Evolutionary conservation across 2,329 filamentous ascomycete genomes (phyloP).

Genomic region (Coniella lustricola): DNA sequence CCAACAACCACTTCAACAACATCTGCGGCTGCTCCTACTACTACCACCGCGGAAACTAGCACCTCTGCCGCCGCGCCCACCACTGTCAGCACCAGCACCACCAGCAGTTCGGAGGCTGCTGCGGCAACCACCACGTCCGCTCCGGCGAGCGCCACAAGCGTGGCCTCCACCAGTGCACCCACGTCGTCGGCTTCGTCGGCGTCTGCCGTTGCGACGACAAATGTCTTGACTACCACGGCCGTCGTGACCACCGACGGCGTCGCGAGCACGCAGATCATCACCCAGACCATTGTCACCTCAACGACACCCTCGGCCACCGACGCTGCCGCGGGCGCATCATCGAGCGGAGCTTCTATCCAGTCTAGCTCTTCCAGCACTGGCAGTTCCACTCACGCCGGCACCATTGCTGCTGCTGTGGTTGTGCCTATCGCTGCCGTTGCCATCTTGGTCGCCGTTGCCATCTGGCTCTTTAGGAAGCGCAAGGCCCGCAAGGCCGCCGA

Average conservation of each 20-base stretch:
- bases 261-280: conserved; percentile 12
- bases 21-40: conserved; percentile 1
- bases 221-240: conserved; percentile 2
- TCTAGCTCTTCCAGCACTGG: conserved; percentile 24
- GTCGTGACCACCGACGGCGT: conserved; percentile 5
- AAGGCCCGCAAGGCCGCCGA: conserved; percentile 79
- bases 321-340: conserved; percentile 3
- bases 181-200: not conserved
- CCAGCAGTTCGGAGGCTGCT: too few species aligned
- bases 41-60: not conserved
- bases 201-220: conserved; percentile 1
- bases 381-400: conserved; percentile 55
- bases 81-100: too few species aligned
- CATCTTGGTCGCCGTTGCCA: conserved; percentile 64
- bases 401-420: conserved; percentile 87
- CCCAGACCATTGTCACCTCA: conserved; percentile 17
- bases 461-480: conserved; percentile 84
- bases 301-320: not conserved
- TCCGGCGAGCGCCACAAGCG: not conserved
- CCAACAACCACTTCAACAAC: not conserved
- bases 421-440: conserved; percentile 87
- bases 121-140: not conserved
- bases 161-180: not conserved
- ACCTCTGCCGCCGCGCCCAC: too few species aligned
- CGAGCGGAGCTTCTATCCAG: conserved; percentile 15